A percentile compares a stretch with the other conserved stretches of the same genome.
These are phyloP conservation scores for Penicillium sp. DNA, from an alignment of 2,329 filamentous ascomycete genomes.

Conservation along the genomic window DNA sequence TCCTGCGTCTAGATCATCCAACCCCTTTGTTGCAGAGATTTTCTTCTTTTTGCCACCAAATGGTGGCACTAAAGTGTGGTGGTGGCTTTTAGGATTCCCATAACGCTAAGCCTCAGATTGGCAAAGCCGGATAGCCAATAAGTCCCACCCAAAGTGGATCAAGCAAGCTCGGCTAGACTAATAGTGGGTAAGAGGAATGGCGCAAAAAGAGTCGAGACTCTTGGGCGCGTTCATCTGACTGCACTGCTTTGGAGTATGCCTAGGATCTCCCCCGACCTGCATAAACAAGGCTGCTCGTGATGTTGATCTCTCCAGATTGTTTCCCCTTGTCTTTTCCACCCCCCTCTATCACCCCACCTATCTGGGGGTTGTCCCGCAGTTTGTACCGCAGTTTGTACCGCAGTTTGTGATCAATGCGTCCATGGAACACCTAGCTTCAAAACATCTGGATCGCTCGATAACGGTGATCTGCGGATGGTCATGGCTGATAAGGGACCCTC, in stretches of 20 bases:
- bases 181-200: not conserved
- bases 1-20: not conserved
- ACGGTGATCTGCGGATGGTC: not conserved
- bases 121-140: not conserved
- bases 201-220: constrained; percentile 10
- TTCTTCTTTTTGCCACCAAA: not conserved
- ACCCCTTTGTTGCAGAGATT: constrained; percentile 1
- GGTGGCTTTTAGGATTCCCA: not conserved
- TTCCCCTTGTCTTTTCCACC: not conserved
- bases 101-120: constrained; percentile 9
- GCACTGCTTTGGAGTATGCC: not conserved
- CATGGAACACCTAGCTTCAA: not conserved
- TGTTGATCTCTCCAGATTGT: constrained; percentile 15
- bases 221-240: constrained; percentile 11
- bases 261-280: constrained; percentile 6
- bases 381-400: constrained; percentile 10
- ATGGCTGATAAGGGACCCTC: not conserved
- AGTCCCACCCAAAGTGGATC: not conserved
- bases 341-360: constrained; percentile 1
- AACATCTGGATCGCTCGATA: not conserved
- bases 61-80: constrained; percentile 3
- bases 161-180: not conserved
- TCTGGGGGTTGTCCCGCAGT: constrained; percentile 8
- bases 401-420: constrained; percentile 1
- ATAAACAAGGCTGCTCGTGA: constrained; percentile 3